Base-by-base conservation (phyloP, 148 eudicot genomes). In the Nyssa sinensis region DNA sequence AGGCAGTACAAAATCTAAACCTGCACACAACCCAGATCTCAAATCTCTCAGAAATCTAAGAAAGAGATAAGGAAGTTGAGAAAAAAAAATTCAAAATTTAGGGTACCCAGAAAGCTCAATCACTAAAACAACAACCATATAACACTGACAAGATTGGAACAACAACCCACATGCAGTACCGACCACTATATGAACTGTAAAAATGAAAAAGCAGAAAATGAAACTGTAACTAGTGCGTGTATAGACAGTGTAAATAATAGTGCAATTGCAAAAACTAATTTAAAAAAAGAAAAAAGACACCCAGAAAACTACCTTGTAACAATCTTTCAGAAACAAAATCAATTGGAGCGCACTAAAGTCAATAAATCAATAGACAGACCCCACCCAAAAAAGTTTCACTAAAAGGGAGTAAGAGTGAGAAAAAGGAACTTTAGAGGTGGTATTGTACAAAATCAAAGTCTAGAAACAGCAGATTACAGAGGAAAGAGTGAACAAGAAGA, bases 11-110 rank as follows among this genome's bases (percentile, higher is more conserved):
- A 70, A 64, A 16, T 62, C 64, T 59, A 75, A 61, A 75, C 65
- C 72, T 75, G 79, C 63, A 70, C 75, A 44, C 53, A 64, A 73
- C 64, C 67, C 71, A 65, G 66, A 69, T 57, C 24, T 31, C 64
- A 65, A 70, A 70, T 59, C 19, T 39, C 19, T 55, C 70, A 64
- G 37, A 77, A 64, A 64, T 30, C 14, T 29, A 19, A 62, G 53
- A 64, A 63, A 49, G 23, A 24, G 12, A 53, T 34, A 16, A 61
- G n/a, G 62, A 47, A 5, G 5, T 13, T 51, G 49, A 25, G 17
- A 12, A 13, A 37, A 44, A 44, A 53, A 64, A 23, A 51, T 41
- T 37, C n/a, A 19, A 58, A 10, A 47, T 11, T 31, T 35, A 10
- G 34, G 44, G 71, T 41, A 66, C 72, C 64, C 30, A 49, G n/a